phyloP scores from a whole-genome alignment of 2,329 filamentous ascomycete genomes.

The Teratosphaeria destructans region DNA sequence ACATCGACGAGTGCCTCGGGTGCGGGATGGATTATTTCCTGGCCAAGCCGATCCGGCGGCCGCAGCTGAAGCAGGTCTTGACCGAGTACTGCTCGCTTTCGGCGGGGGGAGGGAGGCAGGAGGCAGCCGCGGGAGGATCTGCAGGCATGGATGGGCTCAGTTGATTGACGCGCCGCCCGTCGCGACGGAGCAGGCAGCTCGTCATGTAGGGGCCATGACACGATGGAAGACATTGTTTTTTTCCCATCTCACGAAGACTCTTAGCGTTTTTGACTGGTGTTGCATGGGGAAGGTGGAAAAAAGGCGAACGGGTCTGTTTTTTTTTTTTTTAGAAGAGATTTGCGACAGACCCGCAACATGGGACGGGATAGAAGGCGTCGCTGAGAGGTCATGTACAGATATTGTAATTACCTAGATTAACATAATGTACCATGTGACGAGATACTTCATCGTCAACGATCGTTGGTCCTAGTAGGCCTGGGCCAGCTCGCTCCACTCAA shows the following conservation, averaged over 20 bases:
- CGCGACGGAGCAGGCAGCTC: not conserved
- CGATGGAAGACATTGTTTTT: not conserved
- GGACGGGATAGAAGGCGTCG: not conserved
- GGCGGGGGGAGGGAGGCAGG: constrained; percentile 57
- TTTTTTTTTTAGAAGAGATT: not conserved
- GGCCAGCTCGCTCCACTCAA: not conserved
- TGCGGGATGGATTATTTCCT: constrained; percentile 90
- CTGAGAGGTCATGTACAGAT: not conserved
- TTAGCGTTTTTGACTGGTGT: not conserved
- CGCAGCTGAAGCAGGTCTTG: constrained; percentile 74
- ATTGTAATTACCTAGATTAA: not conserved
- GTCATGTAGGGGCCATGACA: not conserved
- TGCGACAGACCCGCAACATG: not conserved
- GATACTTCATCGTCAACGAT: not conserved
- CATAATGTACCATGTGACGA: not conserved
- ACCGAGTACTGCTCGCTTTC: constrained; percentile 74
- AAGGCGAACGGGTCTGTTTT: not conserved
- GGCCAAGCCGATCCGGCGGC: constrained; percentile 61
- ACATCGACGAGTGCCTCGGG: constrained; percentile 55
- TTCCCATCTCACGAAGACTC: not conserved
- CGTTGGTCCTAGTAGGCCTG: not conserved
- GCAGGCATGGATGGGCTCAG: not conserved
- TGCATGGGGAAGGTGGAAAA: not conserved
- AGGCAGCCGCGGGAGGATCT: not conserved
- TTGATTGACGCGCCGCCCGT: not conserved